Evolutionary conservation across 768 basidiomycete genomes (phyloP), one percentile per base, ranked within the genome.

Genomic region (Boletus insuetus): DNA sequence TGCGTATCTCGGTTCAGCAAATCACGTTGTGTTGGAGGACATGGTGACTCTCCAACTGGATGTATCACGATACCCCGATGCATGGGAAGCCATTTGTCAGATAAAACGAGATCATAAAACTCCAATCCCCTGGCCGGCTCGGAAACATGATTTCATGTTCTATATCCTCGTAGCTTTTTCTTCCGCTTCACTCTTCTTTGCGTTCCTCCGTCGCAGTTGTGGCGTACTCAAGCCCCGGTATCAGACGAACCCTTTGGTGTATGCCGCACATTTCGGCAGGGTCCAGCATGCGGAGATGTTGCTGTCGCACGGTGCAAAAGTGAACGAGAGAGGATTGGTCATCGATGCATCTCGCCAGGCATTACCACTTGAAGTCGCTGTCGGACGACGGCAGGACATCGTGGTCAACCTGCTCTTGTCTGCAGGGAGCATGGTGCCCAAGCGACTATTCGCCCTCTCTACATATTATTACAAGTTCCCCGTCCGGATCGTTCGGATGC

Each of bases 251-350:
- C 58, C 58, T 2, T 31, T 59, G 32, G 16, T 59, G 24, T 59
- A 59, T 8, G 57, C 51, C 16, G 58, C 58, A 20, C 24, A 59
- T 8, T 59, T 59, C 8, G 51, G 52, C 10, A 59, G 43, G 40
- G 4, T 13, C 9, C 17, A 38, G 10, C 57, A 59, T 9, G 57
- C 57, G 3, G 20, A 29, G 26, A 3, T 47, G 1, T 41, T 59
- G 14, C 42, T 59, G 3, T 45, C 14, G 16, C 20, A 11, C 2
- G 57, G 56, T 6, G 40, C 46, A 2, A 34, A 59, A 29, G 46
- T 58, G 13, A 53, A 59, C 17, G 42, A 53, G 19, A 39, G 13
- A 11, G 58, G 58, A 7, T 29, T 58, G 20, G 50, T 32, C 10
- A 12, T 59, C 6, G 46, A 59, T 14, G 26, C 16, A n/a, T 53